These are phyloP conservation scores for Oryza punctata DNA, from an alignment of 176 grass and related monocot species.

Conservation along the genomic window DNA sequence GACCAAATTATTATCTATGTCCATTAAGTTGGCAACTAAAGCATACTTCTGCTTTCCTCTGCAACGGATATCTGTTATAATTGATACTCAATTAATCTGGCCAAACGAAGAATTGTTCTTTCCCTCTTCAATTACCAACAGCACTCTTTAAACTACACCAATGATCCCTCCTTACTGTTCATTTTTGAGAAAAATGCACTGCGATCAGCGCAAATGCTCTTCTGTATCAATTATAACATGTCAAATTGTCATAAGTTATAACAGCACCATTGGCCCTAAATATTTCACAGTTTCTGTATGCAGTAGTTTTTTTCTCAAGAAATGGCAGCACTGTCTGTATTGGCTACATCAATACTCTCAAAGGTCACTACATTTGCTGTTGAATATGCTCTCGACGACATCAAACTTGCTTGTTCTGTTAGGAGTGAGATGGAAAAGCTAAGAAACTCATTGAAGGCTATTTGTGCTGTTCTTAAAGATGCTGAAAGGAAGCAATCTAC, in stretches of 20 bases:
- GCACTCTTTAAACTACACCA: neutral
- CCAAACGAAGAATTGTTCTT: neutral
- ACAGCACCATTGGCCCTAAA: neutral
- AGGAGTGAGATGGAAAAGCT: neutral
- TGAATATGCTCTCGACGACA: neutral
- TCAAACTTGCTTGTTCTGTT: neutral
- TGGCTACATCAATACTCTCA: neutral
- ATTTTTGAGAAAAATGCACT: neutral
- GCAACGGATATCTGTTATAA: no score
- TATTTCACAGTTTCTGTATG: neutral
- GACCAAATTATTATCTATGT: neutral
- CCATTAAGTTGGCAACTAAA: no score
- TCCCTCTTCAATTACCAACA: neutral
- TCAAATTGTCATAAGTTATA: no score
- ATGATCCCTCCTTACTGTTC: neutral
- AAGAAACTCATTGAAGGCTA: neutral
- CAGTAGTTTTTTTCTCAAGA: neutral
- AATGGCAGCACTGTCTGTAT: neutral
- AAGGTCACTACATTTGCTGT: neutral
- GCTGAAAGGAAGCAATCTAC: constrained; percentile 13
- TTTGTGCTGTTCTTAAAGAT: constrained; percentile 7
- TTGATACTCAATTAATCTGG: no score
- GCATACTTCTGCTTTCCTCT: neutral
- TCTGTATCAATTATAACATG: neutral
- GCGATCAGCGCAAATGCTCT: neutral